Percentiles rank a stretch among this genome's conserved stretches.
Conservation (phyloP, 2,329 filamentous ascomycete genomes). For the Camillea tinctor region DNA sequence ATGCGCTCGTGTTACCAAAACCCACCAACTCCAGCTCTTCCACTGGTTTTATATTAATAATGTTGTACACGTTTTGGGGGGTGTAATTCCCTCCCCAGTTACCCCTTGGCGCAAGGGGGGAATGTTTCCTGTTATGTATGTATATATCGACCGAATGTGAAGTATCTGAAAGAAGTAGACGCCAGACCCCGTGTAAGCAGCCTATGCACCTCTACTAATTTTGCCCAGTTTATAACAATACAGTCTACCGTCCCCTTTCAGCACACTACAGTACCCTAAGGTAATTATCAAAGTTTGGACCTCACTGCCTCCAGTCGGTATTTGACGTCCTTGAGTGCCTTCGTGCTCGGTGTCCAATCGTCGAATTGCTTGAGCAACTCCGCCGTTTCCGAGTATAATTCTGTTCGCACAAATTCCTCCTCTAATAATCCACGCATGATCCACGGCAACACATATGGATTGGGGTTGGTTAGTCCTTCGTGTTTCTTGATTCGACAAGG, state of each 20-base stretch:
- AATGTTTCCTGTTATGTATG: background rate
- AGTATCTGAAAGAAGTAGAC: background rate
- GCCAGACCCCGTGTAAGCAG: background rate
- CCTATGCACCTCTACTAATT: constrained; percentile 1
- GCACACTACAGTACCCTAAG: too few relatives aligned
- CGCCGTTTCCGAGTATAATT: constrained; percentile 73
- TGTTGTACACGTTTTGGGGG: background rate
- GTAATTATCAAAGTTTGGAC: constrained; percentile 63
- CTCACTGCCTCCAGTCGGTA: constrained; percentile 89
- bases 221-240: background rate
- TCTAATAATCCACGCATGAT: constrained; percentile 92
- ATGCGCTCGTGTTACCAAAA: background rate
- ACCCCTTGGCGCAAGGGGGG: background rate
- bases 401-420: constrained; percentile 83
- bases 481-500: constrained; percentile 52
- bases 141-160: background rate
- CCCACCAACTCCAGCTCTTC: background rate
- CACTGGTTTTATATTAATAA: too few relatives aligned
- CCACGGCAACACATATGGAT: constrained; percentile 92
- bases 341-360: constrained; percentile 86
- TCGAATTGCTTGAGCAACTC: constrained; percentile 86
- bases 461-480: constrained; percentile 54
- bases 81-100: background rate
- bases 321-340: constrained; percentile 92
- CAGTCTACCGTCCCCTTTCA: background rate